Evolutionary conservation across 2,329 filamentous ascomycete species (phyloP).

Genomic region (Cladophialophora carrionii): DNA sequence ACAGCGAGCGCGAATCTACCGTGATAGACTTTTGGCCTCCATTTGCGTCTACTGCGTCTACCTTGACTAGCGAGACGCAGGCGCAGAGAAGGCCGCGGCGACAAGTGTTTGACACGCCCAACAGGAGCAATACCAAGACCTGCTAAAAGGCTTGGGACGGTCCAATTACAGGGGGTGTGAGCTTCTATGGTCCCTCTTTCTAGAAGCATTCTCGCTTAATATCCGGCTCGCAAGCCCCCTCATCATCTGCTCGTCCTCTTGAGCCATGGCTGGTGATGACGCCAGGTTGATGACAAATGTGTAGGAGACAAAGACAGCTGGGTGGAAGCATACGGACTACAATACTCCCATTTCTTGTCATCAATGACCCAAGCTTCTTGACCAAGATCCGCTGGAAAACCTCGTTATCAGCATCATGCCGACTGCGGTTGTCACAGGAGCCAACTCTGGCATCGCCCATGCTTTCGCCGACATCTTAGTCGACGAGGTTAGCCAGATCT

Average conservation of each 20-base stretch:
- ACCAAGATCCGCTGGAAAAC: background rate
- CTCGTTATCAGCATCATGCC: slow-evolving; percentile 39
- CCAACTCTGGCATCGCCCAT: slow-evolving; percentile 49
- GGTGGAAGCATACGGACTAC: background rate
- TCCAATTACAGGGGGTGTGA: background rate
- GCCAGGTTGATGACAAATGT: background rate
- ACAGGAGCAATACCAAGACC: slow-evolving; percentile 6
- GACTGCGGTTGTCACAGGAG: slow-evolving; percentile 49
- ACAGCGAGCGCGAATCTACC: background rate
- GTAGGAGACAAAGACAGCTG: no score
- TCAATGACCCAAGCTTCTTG: background rate
- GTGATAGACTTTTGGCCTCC: slow-evolving; percentile 2
- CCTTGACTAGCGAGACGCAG: slow-evolving; percentile 5
- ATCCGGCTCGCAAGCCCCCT: background rate
- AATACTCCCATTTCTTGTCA: background rate
- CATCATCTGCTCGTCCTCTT: background rate
- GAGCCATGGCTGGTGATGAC: background rate
- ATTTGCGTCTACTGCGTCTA: background rate
- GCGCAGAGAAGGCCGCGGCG: slow-evolving; percentile 2
- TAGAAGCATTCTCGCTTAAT: background rate
- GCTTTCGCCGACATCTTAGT: slow-evolving; percentile 41
- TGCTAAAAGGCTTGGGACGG: background rate
- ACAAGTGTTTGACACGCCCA: background rate
- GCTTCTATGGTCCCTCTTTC: background rate
- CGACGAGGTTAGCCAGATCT: slow-evolving; percentile 34